phyloP scores from a whole-genome alignment of 495 filamentous ascomycete species.

The Aspergillus biplanus region DNA sequence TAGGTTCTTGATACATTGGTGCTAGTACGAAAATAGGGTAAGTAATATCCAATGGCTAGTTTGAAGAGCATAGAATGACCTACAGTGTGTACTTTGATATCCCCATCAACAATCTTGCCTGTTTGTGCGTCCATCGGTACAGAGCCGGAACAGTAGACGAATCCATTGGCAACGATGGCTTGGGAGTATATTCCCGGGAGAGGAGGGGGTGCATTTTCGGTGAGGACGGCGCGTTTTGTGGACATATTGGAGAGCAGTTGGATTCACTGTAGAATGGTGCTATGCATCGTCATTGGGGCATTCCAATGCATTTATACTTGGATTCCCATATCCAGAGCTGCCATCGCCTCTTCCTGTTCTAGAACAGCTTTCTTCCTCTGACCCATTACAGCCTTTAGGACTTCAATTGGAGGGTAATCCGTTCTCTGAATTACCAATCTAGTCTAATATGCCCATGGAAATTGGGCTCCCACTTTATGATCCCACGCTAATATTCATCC shows the following conservation, averaged over 20 bases:
- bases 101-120: constrained; percentile 49
- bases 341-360: no score
- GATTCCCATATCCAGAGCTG: no score
- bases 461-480: no score
- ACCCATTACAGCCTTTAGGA: background rate
- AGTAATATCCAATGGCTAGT: background rate
- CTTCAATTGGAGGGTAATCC: background rate
- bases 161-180: constrained; percentile 58
- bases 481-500: background rate
- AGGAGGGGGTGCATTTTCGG: constrained; percentile 55
- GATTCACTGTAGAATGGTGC: background rate
- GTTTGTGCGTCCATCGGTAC: constrained; percentile 52
- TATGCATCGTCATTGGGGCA: background rate
- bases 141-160: constrained; percentile 61
- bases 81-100: constrained; percentile 55
- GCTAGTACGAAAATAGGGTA: constrained; percentile 11
- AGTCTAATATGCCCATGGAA: background rate
- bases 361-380: no score
- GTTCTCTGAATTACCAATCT: background rate
- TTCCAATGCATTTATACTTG: no score
- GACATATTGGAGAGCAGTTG: constrained; percentile 23
- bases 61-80: background rate
- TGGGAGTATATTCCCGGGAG: constrained; percentile 57
- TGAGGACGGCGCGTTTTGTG: constrained; percentile 43
- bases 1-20: constrained; percentile 64